Conservation (phyloP, 2,329 filamentous ascomycete species). For the Fusarium verticillioides region DNA sequence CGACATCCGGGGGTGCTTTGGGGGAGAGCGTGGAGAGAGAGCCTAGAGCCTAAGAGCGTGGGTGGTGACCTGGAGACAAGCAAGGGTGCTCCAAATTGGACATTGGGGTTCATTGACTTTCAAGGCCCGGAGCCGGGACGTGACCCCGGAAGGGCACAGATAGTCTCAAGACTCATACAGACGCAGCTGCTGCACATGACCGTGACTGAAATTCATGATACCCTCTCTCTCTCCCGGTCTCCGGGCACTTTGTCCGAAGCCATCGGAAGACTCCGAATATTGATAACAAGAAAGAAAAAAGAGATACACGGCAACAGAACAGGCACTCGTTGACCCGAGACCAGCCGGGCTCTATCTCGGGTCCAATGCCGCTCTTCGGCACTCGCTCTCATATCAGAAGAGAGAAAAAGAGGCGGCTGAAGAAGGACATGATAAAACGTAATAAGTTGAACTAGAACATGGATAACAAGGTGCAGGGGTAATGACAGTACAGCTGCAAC, state of each 20-base stretch:
- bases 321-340: constrained; percentile 19
- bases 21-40: constrained; percentile 28
- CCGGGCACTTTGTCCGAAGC: constrained; percentile 25
- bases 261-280: constrained; percentile 20
- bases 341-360: constrained; percentile 26
- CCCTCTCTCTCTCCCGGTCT: neutral
- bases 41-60: constrained; percentile 1
- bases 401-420: constrained; percentile 9
- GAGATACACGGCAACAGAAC: neutral
- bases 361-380: constrained; percentile 21
- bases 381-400: constrained; percentile 13
- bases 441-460: constrained; percentile 11
- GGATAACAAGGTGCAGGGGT: constrained; percentile 13
- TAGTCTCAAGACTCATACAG: neutral
- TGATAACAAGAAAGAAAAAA: neutral
- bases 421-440: constrained; percentile 11
- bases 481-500: constrained; percentile 12
- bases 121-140: constrained; percentile 36
- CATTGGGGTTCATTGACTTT: constrained; percentile 9
- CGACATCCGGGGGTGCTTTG: constrained; percentile 11
- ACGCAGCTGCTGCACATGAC: constrained; percentile 17
- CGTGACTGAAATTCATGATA: constrained; percentile 9
- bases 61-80: constrained; percentile 24
- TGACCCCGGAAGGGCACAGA: constrained; percentile 29
- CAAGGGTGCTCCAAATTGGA: constrained; percentile 33